Conservation (phyloP, 371 early-diverging fungal genomes). For the Actinomortierella wolfii region DNA sequence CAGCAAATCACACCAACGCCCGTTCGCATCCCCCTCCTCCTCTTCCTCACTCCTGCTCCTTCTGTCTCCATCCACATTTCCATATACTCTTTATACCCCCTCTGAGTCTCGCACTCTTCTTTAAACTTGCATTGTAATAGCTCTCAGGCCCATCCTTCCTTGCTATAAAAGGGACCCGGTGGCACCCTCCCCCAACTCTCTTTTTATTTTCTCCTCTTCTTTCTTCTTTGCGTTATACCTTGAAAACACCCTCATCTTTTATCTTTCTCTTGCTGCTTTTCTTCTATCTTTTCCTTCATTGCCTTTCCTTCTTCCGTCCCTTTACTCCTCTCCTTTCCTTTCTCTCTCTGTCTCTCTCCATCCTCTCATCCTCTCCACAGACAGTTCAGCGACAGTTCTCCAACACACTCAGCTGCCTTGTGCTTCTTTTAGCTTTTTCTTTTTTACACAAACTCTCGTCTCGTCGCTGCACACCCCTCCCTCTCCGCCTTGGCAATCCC, state of each 20-base stretch:
- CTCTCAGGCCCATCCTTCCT: too few species aligned
- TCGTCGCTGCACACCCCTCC: too few species aligned
- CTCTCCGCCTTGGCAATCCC: too few species aligned
- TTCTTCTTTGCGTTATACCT: background rate
- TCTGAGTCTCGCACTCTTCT: slow-evolving; percentile 4
- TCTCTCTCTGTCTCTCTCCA: background rate
- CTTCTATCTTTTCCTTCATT: too few species aligned
- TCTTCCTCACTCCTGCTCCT: slow-evolving; percentile 7
- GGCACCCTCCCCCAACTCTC: too few species aligned
- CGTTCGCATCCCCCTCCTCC: background rate
- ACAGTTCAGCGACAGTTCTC: too few species aligned
- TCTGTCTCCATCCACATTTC: background rate
- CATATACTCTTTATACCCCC: background rate
- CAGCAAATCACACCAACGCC: too few species aligned
- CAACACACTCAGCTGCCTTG: too few species aligned
- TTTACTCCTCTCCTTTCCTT: background rate
- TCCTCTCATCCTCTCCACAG: background rate
- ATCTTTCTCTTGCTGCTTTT: background rate
- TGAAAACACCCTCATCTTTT: slow-evolving; percentile 3
- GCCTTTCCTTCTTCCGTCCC: background rate
- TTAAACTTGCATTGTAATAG: too few species aligned
- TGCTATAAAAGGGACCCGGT: too few species aligned
- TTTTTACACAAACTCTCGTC: too few species aligned
- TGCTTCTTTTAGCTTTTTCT: too few species aligned
- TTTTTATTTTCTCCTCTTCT: slow-evolving; percentile 16